These are phyloP conservation scores for Puccinia hordei DNA, from an alignment of 1,284 basidiomycete species.

Conservation along the genomic window DNA sequence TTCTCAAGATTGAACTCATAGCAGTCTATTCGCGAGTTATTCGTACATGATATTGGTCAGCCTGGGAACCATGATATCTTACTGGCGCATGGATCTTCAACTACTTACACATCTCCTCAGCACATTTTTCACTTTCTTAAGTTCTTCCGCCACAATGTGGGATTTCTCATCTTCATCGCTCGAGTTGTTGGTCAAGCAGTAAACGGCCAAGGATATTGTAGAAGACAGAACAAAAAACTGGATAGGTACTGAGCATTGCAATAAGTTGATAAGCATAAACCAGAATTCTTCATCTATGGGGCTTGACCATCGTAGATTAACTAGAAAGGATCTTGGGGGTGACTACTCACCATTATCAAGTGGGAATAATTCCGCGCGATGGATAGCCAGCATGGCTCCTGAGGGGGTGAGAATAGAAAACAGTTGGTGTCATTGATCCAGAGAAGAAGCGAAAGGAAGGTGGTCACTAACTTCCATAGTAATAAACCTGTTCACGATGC, in stretches of 20 bases:
- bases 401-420: not conserved
- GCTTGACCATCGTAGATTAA: not conserved
- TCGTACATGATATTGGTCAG: not conserved
- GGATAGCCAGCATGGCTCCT: constrained; percentile 29
- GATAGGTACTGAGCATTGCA: constrained; percentile 13
- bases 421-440: not conserved
- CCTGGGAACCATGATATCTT: not conserved
- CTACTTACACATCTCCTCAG: constrained; percentile 13
- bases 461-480: constrained; percentile 43
- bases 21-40: constrained; percentile 17
- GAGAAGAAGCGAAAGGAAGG: not conserved
- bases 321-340: not conserved
- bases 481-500: constrained; percentile 32
- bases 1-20: constrained; percentile 31
- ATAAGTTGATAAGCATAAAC: no score
- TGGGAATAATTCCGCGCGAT: constrained; percentile 24
- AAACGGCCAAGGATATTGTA: constrained; percentile 38
- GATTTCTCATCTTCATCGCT: constrained; percentile 20
- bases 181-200: constrained; percentile 39
- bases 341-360: constrained; percentile 19
- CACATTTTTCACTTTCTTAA: constrained; percentile 16
- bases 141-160: constrained; percentile 8
- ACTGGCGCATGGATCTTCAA: not conserved
- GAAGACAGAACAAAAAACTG: constrained; percentile 35
- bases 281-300: no score